Evolutionary conservation across 257 asterid species (phyloP), one percentile per base, ranked within the genome.

Genomic region (Solanum chiquidenum): DNA sequence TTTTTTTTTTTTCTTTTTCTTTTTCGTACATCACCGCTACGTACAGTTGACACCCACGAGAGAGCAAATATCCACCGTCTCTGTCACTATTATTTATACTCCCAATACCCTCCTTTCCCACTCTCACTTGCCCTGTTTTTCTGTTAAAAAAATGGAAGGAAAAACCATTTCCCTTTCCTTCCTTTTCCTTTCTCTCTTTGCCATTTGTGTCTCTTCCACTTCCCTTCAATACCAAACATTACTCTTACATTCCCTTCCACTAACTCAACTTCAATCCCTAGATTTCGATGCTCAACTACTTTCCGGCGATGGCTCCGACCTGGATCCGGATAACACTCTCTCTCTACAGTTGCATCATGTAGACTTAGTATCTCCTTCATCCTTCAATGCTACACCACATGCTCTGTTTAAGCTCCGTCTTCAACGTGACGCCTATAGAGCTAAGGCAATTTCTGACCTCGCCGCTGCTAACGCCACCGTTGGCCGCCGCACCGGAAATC

Each of bases 371-470:
- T 84, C 93, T 12, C 88, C 92, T 8, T 58, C 86, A n/a, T 79
- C 91, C 29, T 49, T 73, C 76, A 88, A 91, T 71, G 86, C 94
- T 8, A 92, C 98, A 49, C 96, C 96, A 1, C 90, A 91, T 3
- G 86, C 95, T 69, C 93, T 96, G 76, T 96, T 96, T 91, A 84
- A 86, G 1, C 93, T 89, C 89, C 98, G 98, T 1, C 97, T 97
- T 87, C 91, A 80, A 2, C 95, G 99, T 2, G 98, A 95, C 72
- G 95, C 97, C 10, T 73, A 87, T 25, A 86, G 99, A 40, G 95
- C 77, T 44, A 88, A 91, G 20, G 58, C 91, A 18, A 82, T 95
- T 37, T 72, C 82, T 83, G 20, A 77, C n/a, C 83, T 86, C 42
- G 91, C 92, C 25, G 89, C 90, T 86, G 91, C 84, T 44, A 82